Evolutionary conservation across 2,329 filamentous ascomycete genomes (phyloP).

Genomic region (Pyrenophora teres): DNA sequence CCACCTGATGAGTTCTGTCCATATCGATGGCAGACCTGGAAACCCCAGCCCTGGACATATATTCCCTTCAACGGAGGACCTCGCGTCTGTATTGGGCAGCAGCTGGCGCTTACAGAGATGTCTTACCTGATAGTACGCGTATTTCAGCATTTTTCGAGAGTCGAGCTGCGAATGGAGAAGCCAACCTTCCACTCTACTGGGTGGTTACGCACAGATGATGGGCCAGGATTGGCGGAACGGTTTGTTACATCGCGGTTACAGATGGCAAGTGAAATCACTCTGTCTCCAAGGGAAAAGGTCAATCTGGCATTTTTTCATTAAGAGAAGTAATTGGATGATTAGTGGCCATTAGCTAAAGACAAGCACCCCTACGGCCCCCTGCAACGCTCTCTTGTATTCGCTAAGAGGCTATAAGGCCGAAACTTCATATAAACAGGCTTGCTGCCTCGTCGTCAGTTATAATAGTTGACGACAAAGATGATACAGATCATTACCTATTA

Average conservation of each 20-base stretch:
- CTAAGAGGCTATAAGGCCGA: too few relatives aligned
- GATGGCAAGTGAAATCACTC: not conserved
- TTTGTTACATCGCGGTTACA: not conserved
- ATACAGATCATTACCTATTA: too few relatives aligned
- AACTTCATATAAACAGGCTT: too few relatives aligned
- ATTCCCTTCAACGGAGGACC: slow-evolving; percentile 32
- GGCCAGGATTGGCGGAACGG: not conserved
- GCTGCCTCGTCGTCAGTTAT: too few relatives aligned
- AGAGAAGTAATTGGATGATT: not conserved
- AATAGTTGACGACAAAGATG: too few relatives aligned
- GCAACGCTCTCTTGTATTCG: too few relatives aligned
- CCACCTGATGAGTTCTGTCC: slow-evolving; percentile 31
- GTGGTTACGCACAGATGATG: not conserved
- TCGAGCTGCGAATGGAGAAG: not conserved
- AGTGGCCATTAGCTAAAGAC: not conserved
- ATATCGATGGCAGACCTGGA: slow-evolving; percentile 31
- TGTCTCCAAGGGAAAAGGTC: not conserved
- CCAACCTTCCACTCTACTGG: not conserved
- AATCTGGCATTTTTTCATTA: not conserved
- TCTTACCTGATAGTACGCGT: not conserved
- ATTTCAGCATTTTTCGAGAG: not conserved
- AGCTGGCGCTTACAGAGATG: slow-evolving; percentile 25
- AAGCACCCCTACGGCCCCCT: too few relatives aligned
- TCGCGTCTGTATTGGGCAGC: slow-evolving; percentile 27
- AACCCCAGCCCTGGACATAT: slow-evolving; percentile 23